Evolutionary conservation across 495 filamentous ascomycete species (phyloP).

Genomic region (Penicillium pancosmium): DNA sequence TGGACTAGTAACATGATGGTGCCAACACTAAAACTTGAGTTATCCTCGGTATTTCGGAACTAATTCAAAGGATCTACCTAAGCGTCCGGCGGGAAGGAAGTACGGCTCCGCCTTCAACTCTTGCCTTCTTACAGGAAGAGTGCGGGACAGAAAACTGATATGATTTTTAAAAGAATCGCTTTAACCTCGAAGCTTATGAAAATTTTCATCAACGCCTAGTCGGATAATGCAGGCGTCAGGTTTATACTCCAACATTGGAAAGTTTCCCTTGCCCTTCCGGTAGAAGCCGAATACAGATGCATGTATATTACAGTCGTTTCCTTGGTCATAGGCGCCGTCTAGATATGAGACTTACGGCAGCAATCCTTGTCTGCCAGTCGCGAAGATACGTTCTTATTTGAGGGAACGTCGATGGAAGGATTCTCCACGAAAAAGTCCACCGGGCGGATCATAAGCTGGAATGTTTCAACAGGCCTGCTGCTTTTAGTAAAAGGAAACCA

Average conservation of each 20-base stretch:
- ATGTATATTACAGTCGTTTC: neutral
- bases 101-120: no score
- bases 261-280: neutral
- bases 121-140: no score
- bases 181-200: no score
- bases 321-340: neutral
- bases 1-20: neutral
- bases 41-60: no score
- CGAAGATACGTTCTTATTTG: constrained; percentile 54
- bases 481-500: constrained; percentile 10
- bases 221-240: no score
- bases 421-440: constrained; percentile 77
- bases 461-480: constrained; percentile 57
- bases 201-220: no score
- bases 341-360: constrained; percentile 41
- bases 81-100: no score
- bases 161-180: no score
- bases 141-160: no score
- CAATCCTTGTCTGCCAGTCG: constrained; percentile 46
- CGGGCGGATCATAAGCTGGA: constrained; percentile 69
- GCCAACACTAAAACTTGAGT: neutral
- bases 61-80: no score
- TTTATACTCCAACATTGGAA: no score
- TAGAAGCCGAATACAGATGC: no score
- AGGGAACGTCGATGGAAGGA: constrained; percentile 73